Evolutionary conservation across 1,284 basidiomycete species (phyloP).

Genomic region (Stygiomarasmius scandens): DNA sequence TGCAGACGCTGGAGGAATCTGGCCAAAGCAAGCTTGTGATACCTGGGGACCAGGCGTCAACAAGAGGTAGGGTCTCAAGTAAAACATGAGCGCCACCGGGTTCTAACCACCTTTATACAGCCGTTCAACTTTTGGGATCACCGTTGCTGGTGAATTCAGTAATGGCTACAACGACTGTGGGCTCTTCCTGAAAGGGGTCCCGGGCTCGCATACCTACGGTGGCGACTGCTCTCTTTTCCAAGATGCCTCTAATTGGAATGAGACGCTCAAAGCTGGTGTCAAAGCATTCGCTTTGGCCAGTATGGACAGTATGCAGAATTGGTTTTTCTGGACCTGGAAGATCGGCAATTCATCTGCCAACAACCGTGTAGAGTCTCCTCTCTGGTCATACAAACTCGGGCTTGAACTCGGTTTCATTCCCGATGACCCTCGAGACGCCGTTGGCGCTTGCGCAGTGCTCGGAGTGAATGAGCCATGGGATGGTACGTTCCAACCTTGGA

Average conservation of each 20-base stretch:
- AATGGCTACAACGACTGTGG: slow-evolving; percentile 70
- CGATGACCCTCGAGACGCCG: slow-evolving; percentile 68
- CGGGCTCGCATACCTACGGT: slow-evolving; percentile 46
- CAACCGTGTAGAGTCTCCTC: slow-evolving; percentile 59
- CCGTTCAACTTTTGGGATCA: slow-evolving; percentile 60
- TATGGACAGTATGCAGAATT: slow-evolving; percentile 61
- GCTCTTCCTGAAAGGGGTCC: slow-evolving; percentile 65
- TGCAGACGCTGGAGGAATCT: slow-evolving; percentile 49
- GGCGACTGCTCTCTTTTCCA: slow-evolving; percentile 61
- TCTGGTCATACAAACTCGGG: slow-evolving; percentile 86
- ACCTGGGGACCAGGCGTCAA: slow-evolving; percentile 58
- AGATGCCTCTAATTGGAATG: slow-evolving; percentile 63
- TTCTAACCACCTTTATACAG: slow-evolving; percentile 21
- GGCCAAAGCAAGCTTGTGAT: slow-evolving; percentile 58
- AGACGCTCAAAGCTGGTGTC: slow-evolving; percentile 58
- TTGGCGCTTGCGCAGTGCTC: slow-evolving; percentile 66
- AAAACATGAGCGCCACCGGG: not conserved
- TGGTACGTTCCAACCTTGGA: slow-evolving; percentile 66
- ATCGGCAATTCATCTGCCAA: slow-evolving; percentile 71
- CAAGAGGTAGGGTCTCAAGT: slow-evolving; percentile 33
- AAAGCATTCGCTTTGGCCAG: slow-evolving; percentile 55
- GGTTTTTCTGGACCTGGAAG: slow-evolving; percentile 78
- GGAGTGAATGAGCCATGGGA: slow-evolving; percentile 52
- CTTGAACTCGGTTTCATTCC: slow-evolving; percentile 82
- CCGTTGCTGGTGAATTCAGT: slow-evolving; percentile 72